Base-by-base conservation (phyloP, 805 yeast genomes). In the Tetrapisispora taiwanensis region DNA sequence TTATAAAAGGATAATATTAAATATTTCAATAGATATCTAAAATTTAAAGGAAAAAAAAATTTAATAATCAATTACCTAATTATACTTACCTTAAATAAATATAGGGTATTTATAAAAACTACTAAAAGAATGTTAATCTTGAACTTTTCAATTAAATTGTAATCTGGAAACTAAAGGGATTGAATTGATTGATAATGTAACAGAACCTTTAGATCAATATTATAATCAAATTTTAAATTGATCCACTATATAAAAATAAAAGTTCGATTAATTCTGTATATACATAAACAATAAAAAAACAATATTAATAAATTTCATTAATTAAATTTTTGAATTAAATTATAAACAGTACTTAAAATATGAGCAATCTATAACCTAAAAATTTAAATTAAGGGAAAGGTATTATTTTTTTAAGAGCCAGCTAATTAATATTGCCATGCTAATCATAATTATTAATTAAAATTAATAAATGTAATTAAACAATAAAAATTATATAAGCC, bases 261-360 rank as follows among this genome's bases (percentile, higher is more conserved):
- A 10, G 13, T 6, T 13, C 31, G 14, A 28, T n/a, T 22, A 22
- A 22, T 22, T 6, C 26, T 6, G 5, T 6, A 22, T 22, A 22
- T 6, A 6, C 5, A 22, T 22, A 22, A 22, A 22, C 5, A 5
- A 6, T 6, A 22, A 22, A 22, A 22, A 22, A 22, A 22, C 26
- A 22, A 6, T 8, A 34, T 19, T 9, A 17, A 15, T 33, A 17
- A 22, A 8, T 22, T 26, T 37, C 40, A 37, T 37, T 37, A 37
- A 37, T 37, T 37, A 26, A 37, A 37, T 27, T 37, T 36, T 37
- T 37, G 20, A 18, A 37, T 37, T 37, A 37, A 37, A 37, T 37
- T 37, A 37, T 37, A 37, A 37, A 37, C 40, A 37, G 33, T 37
- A 37, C 39, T 8, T 37, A 37, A 19, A 33, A 4, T 36, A 9